Evolutionary conservation across 2,329 filamentous ascomycete genomes (phyloP), one percentile per base, ranked within the genome.

Genomic region (Zopfia rhizophila): DNA sequence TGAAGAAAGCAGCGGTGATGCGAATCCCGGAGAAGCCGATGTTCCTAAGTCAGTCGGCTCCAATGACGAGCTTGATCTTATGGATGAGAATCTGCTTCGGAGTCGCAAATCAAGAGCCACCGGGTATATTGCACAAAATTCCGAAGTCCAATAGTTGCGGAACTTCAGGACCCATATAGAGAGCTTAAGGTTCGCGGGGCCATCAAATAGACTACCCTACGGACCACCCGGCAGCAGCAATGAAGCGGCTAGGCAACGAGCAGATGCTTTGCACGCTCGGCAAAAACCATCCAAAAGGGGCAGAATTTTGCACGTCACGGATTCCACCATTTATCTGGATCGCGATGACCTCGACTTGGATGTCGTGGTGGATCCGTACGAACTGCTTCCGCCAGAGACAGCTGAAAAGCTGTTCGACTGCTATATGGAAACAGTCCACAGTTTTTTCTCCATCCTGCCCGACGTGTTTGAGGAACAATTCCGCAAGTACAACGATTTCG

Each of bases 401-500:
- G 65, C 55, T 4, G 53, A 63, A 18, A 25, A 43, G 10, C 45
- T 67, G 7, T 49, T 67, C 11, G 29, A 58, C 11, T 50, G 43
- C 16, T 71, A 67, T 38, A 55, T 71, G 22, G 38, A 52, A 8
- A 61, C 56, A 10, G 33, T 71, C 29, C 38, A 44, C 6, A 56
- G 57, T 38, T 69, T 38, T 32, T 46, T 10, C 28, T 11, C 56
- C 64, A 32, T 69, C 24, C 12, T 61, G 16, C 45, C 45, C 17
- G 39, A 45, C 8, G n/a, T n/a, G 2, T 53, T 55, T 23, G 39
- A 42, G 23, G 28, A 29, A 7, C 51, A 54, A 14, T 30, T 58
- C 14, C 40, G 19, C 11, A 36, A n/a, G 14, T 47, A 29, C 30
- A 46, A 14, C 19, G 16, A n/a, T 14, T 38, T 21, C 18, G 32